phyloP scores from a whole-genome alignment of 108 stramenopile genomes.

The Cyclotella atomus region DNA sequence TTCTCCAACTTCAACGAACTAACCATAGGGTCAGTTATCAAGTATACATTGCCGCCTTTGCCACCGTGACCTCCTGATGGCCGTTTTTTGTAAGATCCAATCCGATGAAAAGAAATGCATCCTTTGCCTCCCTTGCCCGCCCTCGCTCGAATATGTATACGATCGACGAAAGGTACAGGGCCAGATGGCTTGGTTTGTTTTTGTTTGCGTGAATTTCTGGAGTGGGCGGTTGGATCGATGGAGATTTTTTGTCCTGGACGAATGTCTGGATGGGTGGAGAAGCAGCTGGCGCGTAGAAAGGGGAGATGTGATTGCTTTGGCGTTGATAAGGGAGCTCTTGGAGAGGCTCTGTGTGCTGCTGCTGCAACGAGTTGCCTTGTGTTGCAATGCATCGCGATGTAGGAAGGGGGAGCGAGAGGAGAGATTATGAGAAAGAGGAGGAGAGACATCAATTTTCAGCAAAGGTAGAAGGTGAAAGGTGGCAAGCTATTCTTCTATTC shows the following conservation, averaged over 20 bases:
- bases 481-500: no score
- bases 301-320: background rate
- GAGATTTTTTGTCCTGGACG: slow-evolving; percentile 19
- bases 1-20: slow-evolving; percentile 59
- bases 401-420: no score
- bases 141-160: slow-evolving; percentile 62
- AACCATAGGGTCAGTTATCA: slow-evolving; percentile 71
- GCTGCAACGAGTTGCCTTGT: background rate
- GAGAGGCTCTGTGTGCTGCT: background rate
- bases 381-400: slow-evolving; percentile 11
- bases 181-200: slow-evolving; percentile 37
- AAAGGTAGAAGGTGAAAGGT: no score
- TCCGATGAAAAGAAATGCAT: slow-evolving; percentile 57
- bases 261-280: background rate
- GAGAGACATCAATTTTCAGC: no score
- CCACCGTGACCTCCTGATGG: slow-evolving; percentile 91
- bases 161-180: slow-evolving; percentile 75
- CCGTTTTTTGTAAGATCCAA: slow-evolving; percentile 58
- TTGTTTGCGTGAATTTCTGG: slow-evolving; percentile 24
- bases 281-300: background rate
- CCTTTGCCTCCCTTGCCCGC: slow-evolving; percentile 84
- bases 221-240: background rate
- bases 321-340: background rate
- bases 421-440: no score
- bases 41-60: slow-evolving; percentile 74